Base-by-base conservation (phyloP, 257 asterid species). In the Scutellaria barbata region DNA sequence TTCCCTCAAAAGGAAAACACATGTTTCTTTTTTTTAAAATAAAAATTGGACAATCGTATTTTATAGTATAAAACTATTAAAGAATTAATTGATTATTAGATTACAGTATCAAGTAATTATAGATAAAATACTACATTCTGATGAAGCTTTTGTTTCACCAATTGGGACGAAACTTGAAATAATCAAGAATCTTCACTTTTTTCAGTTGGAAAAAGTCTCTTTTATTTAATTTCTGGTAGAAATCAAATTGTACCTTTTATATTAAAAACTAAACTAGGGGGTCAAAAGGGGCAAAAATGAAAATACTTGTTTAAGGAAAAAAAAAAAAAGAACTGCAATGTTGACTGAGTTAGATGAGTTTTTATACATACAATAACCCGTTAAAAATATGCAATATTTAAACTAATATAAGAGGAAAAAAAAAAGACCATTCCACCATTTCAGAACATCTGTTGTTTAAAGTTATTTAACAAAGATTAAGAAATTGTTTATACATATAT, bases 181-280 rank as follows among this genome's bases (percentile, higher is more conserved):
- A 71, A 66, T 66, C 81, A 66, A 77, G 81, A 72, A 77, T 77
- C 77, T 77, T 77, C 71, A 77, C 81, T 72, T 77, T n/a, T 76
- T 66, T 72, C 78, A 77, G 77, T 58, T 65, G 68, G 71, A 40
- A 72, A 76, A 77, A 52, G 70, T 42, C 35, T 42, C 72, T 66
- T 71, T 72, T 71, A 71, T 72, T 58, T 66, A 77, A 72, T 77
- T 71, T 61, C 43, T 72, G 50, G 62, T 52, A 56, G 71, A 72
- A 72, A 77, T 66, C 72, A 77, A 58, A 66, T 52, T 50, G 70
- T 77, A 56, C 77, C 57, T 71, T 76, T 59, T 76, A 69, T 55
- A 64, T 46, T 55, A 64, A n/a, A 65, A 50, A 71, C 59, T 66
- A 37, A 56, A 18, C 68, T 45, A 54, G 68, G 60, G n/a, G 68